Conservation (phyloP, 495 filamentous ascomycete species). For the Aspergillus coremiiformis region DNA sequence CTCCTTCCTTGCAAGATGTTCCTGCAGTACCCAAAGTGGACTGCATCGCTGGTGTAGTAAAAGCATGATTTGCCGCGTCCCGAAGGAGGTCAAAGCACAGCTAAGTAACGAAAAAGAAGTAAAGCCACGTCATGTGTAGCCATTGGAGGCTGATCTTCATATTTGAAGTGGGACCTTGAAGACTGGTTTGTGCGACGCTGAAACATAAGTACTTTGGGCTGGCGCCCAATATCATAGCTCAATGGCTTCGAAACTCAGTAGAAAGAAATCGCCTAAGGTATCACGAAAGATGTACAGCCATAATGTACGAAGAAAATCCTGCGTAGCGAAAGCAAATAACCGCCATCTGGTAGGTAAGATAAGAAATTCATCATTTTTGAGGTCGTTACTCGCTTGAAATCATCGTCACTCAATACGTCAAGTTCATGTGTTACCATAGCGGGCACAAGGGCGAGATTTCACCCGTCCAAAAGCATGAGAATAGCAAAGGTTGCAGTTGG, state of each 20-base stretch:
- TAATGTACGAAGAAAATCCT: background rate
- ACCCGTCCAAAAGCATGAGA: background rate
- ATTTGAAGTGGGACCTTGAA: background rate
- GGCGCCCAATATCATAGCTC: background rate
- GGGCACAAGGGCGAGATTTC: background rate
- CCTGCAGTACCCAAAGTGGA: slow-evolving; percentile 59
- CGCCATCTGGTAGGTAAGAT: background rate
- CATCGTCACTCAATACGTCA: slow-evolving; percentile 13
- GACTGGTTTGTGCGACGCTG: background rate
- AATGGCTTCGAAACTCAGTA: background rate
- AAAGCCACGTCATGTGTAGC: background rate
- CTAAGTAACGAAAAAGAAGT: background rate
- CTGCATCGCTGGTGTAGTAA: slow-evolving; percentile 55
- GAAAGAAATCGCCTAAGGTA: slow-evolving; percentile 5
- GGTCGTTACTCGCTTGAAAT: slow-evolving; percentile 17
- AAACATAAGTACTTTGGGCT: background rate
- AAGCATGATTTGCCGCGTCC: background rate
- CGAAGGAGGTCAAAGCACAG: background rate
- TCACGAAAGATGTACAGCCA: background rate
- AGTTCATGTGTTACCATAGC: background rate
- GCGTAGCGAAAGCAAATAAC: slow-evolving; percentile 7
- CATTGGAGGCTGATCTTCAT: background rate
- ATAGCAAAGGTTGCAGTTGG: background rate
- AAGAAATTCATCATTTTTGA: slow-evolving; percentile 14
- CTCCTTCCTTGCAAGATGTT: slow-evolving; percentile 45